These are phyloP conservation scores for Cladobotryum protrusum DNA, from an alignment of 2,329 filamentous ascomycete genomes.

Conservation along the genomic window DNA sequence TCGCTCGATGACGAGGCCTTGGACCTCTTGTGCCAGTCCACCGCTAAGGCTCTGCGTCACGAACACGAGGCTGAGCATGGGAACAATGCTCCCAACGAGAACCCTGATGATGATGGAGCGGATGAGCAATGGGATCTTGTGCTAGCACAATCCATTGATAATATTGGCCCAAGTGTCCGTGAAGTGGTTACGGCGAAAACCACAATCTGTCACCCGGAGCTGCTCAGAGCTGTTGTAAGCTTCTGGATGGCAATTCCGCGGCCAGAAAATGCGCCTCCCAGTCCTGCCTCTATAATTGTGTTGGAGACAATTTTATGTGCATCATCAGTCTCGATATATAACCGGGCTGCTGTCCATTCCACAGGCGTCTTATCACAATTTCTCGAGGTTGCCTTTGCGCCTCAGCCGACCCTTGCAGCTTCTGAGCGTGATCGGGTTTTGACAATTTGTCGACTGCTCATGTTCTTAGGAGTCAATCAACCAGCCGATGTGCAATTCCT, in stretches of 20 bases:
- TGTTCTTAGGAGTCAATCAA: conserved; percentile 68
- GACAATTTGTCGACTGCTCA: conserved; percentile 61
- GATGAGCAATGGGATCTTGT: conserved; percentile 35
- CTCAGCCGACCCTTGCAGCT: conserved; percentile 43
- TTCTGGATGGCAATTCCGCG: conserved; percentile 59
- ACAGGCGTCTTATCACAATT: conserved; percentile 65
- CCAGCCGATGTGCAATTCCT: conserved; percentile 81
- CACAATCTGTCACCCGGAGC: conserved; percentile 53
- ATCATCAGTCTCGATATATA: conserved; percentile 57
- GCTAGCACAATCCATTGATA: conserved; percentile 31
- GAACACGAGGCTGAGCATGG: conserved; percentile 20
- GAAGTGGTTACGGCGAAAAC: conserved; percentile 46
- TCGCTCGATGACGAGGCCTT: conserved; percentile 72
- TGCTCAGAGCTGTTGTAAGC: conserved; percentile 55
- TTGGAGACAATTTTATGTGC: conserved; percentile 57
- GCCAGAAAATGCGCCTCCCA: conserved; percentile 35
- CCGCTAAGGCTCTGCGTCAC: conserved; percentile 31
- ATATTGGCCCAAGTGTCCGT: conserved; percentile 35
- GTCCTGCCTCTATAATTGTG: conserved; percentile 55
- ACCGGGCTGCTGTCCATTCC: conserved; percentile 64
- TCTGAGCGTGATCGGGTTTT: conserved; percentile 55
- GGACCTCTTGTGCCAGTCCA: conserved; percentile 58
- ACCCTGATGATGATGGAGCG: conserved; percentile 26
- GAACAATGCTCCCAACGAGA: conserved; percentile 4
- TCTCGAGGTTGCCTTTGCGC: conserved; percentile 54